A percentile compares a stretch with the other conserved stretches of the same genome.
Evolutionary conservation across 306 rosid species (phyloP).

Genomic region (Quercus dentata): DNA sequence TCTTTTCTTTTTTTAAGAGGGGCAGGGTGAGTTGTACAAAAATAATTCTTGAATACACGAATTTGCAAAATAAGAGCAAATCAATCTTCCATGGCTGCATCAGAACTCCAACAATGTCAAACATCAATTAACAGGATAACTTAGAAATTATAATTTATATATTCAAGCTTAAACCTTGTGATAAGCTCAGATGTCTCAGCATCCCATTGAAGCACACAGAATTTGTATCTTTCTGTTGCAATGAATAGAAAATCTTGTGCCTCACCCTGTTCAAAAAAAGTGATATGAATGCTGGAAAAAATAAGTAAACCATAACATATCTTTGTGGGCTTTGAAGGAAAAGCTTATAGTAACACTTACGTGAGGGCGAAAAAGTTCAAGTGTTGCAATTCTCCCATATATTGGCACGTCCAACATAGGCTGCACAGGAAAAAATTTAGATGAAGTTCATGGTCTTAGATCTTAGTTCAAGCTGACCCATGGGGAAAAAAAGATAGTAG

Average conservation of each 20-base stretch:
- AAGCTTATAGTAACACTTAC: conserved; percentile 38
- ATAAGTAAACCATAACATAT: background rate
- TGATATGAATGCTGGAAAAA: background rate
- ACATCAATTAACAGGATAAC: background rate
- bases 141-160: background rate
- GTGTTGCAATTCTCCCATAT: conserved; percentile 94
- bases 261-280: conserved; percentile 64
- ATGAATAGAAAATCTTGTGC: conserved; percentile 85
- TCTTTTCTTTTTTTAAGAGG: too few relatives aligned
- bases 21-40: background rate
- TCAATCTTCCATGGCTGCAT: too few relatives aligned
- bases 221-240: conserved; percentile 97
- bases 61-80: too few relatives aligned
- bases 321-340: background rate
- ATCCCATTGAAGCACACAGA: conserved; percentile 99
- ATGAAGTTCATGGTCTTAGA: background rate
- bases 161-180: conserved; percentile 42
- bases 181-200: conserved; percentile 76
- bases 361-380: conserved; percentile 94
- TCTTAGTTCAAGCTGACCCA: background rate
- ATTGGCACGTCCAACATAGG: conserved; percentile 91
- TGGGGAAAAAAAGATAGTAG: background rate
- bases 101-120: background rate
- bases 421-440: conserved; percentile 36
- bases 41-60: background rate